Evolutionary conservation across 2,329 filamentous ascomycete species (phyloP).

Genomic region (Aspergillus latus): DNA sequence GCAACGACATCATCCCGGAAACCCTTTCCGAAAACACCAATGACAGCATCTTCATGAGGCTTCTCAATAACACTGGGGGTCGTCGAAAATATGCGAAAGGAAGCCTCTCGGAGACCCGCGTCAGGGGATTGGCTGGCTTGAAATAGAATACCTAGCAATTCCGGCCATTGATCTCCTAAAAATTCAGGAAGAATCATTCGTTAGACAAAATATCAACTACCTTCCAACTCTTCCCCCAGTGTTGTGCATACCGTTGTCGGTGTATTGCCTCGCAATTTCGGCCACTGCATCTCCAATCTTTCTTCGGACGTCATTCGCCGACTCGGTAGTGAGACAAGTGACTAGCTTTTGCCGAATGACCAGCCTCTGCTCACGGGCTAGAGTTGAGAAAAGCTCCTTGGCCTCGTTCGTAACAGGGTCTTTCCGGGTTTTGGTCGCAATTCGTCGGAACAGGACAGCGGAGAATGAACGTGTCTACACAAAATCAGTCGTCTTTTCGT

Average conservation of each 20-base stretch:
- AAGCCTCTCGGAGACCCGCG: constrained; percentile 80
- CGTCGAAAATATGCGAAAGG: constrained; percentile 92
- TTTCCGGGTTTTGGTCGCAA: constrained; percentile 86
- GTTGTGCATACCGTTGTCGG: constrained; percentile 72
- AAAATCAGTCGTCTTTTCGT: neutral
- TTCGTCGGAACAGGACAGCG: constrained; percentile 89
- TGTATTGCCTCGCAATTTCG: constrained; percentile 91
- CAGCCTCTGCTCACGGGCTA: constrained; percentile 69
- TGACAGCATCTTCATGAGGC: constrained; percentile 88
- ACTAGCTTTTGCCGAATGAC: constrained; percentile 83
- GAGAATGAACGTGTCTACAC: constrained; percentile 86
- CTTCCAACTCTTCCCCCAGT: neutral
- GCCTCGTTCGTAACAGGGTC: constrained; percentile 64
- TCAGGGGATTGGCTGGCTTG: constrained; percentile 85
- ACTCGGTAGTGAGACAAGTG: constrained; percentile 71
- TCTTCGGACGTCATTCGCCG: constrained; percentile 74
- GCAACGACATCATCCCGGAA: constrained; percentile 85
- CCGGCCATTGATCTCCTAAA: constrained; percentile 80
- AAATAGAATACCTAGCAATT: constrained; percentile 82
- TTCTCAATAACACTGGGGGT: constrained; percentile 95
- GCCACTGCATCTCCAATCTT: constrained; percentile 98
- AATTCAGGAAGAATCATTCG: constrained; percentile 15
- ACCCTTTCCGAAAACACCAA: constrained; percentile 83
- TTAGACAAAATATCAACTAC: constrained; percentile 7
- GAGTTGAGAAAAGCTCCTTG: constrained; percentile 80